Evolutionary conservation across 2,329 filamentous ascomycete species (phyloP).

Genomic region (Rhynchosporium secalis): DNA sequence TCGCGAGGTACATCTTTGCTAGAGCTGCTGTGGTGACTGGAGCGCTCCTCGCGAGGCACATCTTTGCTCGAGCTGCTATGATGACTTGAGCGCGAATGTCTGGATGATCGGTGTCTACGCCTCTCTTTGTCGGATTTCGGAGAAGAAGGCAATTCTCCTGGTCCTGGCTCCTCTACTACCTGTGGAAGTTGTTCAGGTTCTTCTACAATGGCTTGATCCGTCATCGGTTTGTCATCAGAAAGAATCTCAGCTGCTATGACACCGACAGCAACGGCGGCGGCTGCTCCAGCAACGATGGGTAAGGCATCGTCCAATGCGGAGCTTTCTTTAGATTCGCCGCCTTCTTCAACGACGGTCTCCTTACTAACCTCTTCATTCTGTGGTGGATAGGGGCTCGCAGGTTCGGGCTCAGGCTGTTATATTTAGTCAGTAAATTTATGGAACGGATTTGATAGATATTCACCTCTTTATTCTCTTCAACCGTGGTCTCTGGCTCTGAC

Average conservation of each 20-base stretch:
- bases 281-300: conserved; percentile 17
- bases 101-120: conserved; percentile 29
- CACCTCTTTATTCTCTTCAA: conserved; percentile 7
- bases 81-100: conserved; percentile 29
- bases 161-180: conserved; percentile 23
- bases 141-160: conserved; percentile 19
- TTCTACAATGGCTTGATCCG: conserved; percentile 31
- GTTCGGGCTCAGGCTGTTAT: conserved; percentile 5
- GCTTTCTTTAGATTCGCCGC: conserved; percentile 11
- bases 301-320: conserved; percentile 13
- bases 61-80: conserved; percentile 27
- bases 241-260: conserved; percentile 21
- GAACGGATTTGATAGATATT: not conserved
- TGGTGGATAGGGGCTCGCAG: conserved; percentile 4
- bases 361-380: conserved; percentile 10
- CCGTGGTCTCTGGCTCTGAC: not conserved
- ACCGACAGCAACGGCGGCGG: conserved; percentile 20
- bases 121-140: conserved; percentile 29
- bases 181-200: conserved; percentile 31
- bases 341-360: conserved; percentile 10
- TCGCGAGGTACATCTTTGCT: conserved; percentile 22
- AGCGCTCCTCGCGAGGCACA: conserved; percentile 19
- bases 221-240: conserved; percentile 22
- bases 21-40: conserved; percentile 25
- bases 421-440: not conserved